Percentiles rank a stretch among this genome's conserved stretches.
Conservation (phyloP, 75 land plant species). For the Cunninghamia lanceolata region DNA sequence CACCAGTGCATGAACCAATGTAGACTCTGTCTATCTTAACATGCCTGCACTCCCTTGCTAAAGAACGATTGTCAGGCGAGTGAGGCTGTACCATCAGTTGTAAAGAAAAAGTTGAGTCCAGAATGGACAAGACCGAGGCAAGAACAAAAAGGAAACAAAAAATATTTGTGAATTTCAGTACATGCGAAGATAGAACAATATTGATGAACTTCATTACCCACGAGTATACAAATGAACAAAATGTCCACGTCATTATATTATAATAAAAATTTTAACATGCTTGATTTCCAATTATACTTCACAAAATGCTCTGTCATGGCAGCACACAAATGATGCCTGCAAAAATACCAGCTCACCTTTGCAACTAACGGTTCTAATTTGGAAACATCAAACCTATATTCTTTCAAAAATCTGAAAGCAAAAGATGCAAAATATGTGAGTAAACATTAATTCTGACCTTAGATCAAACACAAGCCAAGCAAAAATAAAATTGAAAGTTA, state of each 20-base stretch:
- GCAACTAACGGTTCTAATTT: constrained; percentile 94
- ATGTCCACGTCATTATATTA: background rate
- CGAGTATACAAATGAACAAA: background rate
- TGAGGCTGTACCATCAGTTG: constrained; percentile 63
- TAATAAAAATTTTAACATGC: background rate
- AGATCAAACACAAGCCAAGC: background rate
- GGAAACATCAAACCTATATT: constrained; percentile 85
- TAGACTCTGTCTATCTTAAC: constrained; percentile 95
- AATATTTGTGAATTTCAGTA: constrained; percentile 1
- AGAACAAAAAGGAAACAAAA: background rate
- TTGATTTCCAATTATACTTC: background rate
- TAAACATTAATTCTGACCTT: constrained; percentile 2
- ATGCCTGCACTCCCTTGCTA: constrained; percentile 92
- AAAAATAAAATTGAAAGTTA: background rate
- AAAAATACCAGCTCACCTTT: constrained; percentile 49
- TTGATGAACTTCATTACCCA: background rate
- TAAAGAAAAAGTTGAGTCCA: background rate
- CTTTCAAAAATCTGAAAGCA: constrained; percentile 53
- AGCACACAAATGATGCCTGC: background rate
- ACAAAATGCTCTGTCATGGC: background rate
- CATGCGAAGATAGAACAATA: background rate
- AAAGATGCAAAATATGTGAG: background rate
- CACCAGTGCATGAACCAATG: constrained; percentile 98
- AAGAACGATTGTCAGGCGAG: constrained; percentile 95
- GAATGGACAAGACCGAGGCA: background rate